phyloP scores from a whole-genome alignment of 768 basidiomycete species.

The Flagelloscypha sp. region DNA sequence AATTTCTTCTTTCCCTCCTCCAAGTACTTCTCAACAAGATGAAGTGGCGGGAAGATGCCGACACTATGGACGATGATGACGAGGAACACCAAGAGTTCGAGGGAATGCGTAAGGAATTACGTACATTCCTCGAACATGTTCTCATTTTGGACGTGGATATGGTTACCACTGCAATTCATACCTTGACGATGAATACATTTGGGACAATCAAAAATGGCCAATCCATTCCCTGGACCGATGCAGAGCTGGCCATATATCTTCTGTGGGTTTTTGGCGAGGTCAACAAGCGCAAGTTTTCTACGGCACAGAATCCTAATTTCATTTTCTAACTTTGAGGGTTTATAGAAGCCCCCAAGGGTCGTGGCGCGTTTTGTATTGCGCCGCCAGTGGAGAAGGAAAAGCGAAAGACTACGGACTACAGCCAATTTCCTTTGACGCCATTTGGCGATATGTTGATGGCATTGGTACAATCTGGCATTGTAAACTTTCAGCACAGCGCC shows the following conservation, averaged over 20 bases:
- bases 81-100: conserved; percentile 82
- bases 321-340: conserved; percentile 5
- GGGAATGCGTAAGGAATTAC: conserved; percentile 79
- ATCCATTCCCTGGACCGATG: conserved; percentile 80
- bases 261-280: conserved; percentile 93
- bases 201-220: conserved; percentile 58
- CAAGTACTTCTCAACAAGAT: conserved; percentile 78
- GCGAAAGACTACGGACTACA: conserved; percentile 61
- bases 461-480: conserved; percentile 76
- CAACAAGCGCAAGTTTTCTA: conserved; percentile 59
- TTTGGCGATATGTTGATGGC: conserved; percentile 87
- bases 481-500: conserved; percentile 72
- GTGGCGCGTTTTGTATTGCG: conserved; percentile 78
- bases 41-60: conserved; percentile 82
- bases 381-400: conserved; percentile 61
- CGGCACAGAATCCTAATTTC: not conserved
- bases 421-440: conserved; percentile 74
- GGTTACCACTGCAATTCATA: conserved; percentile 69
- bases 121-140: conserved; percentile 80
- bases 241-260: conserved; percentile 88
- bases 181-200: conserved; percentile 67
- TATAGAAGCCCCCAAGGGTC: conserved; percentile 70
- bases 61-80: conserved; percentile 78
- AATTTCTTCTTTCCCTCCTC: conserved; percentile 73
- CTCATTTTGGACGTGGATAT: conserved; percentile 79